Evolutionary conservation across 1,139 yeast species (phyloP), one percentile per base, ranked within the genome.

Genomic region (Protomyces pachydermus): DNA sequence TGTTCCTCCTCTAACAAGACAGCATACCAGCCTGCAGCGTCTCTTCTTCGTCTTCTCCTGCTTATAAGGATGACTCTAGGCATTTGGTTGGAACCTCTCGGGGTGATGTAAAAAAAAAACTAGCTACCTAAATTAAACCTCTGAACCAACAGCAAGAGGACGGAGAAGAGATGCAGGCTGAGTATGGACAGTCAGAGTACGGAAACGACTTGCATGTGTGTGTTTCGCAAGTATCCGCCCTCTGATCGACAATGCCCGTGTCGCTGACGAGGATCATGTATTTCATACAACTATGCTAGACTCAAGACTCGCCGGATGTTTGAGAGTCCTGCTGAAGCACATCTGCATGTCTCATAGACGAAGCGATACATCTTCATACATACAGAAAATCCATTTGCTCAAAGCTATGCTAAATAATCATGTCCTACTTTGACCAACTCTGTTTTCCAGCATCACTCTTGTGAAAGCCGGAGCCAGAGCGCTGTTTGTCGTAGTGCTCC

Each of bases 111-210:
- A 58, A 51, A 51, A 58, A 58, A 58, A 58, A 16, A 58, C 62
- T 58, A 58, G 62, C 62, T 58, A 58, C 62, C 62, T 58, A 58
- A 57, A 58, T 58, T 58, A 58, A 58, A 58, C 62, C 54, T 52
- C 62, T 58, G 62, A 58, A 46, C 14, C 46, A 25, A 35, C 28
- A 20, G 54, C 62, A 38, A 50, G 53, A 52, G 42, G 38, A 18
- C 12, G 3, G 38, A 42, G 51, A 39, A 48, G 51, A 20, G 37
- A 23, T 28, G 37, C 32, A 10, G 18, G 57, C 34, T 38, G 18
- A 12, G 42, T n/a, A 6, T 6, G 8, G 32, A 28, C 8, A 5
- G 32, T 28, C 32, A 28, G 8, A 28, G 32, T 28, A 28, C 8
- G 8, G 32, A 28, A 8, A 2, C 3, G 1, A 28, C 32, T 6